Base-by-base conservation (phyloP, 768 basidiomycete species). In the Hypholoma sublateritium region DNA sequence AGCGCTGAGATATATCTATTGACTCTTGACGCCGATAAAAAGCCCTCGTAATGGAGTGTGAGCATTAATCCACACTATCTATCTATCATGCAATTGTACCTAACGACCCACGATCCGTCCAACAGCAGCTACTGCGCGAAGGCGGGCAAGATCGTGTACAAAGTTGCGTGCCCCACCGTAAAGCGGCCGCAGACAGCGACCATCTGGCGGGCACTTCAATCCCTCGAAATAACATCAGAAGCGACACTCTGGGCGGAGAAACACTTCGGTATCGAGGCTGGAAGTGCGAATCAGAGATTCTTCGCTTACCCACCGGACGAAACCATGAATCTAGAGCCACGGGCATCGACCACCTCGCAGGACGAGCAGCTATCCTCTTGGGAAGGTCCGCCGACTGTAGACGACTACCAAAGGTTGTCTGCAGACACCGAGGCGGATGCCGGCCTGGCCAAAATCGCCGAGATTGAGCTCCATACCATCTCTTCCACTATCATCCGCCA, bases 81-180 rank as follows among this genome's bases (percentile, higher is more conserved):
- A 19, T 50, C 35, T 25, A 58, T 28, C 37, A 62, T 63, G 62
- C 58, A 37, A 53, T 61, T 65, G 44, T 57, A 61, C 51, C 35
- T 61, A 36, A 58, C 58, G n/a, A 55, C 62, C 12, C 47, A 43
- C 24, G 55, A 61, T 4, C 61, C 65, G 2, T 63, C 64, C 50
- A 61, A 64, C 50, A 42, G 58, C 11, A 57, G 28, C 28, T 67
- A 65, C 35, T 60, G 61, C 45, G 61, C 54, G 7, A 55, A 65
- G 52, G 59, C 63, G 7, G 67, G 65, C 7, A 61, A 64, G 32
- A 56, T 59, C 11, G 39, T 65, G 21, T 69, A 60, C 50, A 63
- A 64, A 55, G 57, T 59, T 9, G 51, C 57, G 9, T 58, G 58
- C 32, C 45, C 59, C 5, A 19, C 42, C 24, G 35, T 22, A 44